Conservation (phyloP, 2,329 filamentous ascomycete species). For the Colletotrichum melonis region DNA sequence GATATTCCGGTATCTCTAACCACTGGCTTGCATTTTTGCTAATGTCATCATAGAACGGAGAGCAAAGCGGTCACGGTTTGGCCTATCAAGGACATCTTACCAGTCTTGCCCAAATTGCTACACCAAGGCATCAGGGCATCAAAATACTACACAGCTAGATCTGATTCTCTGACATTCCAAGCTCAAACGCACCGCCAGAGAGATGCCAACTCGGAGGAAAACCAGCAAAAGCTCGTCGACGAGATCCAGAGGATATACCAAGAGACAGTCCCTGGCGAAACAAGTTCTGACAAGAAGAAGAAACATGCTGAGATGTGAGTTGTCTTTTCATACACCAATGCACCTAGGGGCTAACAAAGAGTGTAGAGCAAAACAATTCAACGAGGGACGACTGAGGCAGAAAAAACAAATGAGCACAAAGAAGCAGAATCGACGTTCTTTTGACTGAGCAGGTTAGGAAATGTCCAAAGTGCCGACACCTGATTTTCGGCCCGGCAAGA, state of each 20-base stretch:
- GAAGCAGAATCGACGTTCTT: slow-evolving; percentile 50
- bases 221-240: slow-evolving; percentile 59
- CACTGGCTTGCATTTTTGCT: not conserved
- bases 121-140: slow-evolving; percentile 60
- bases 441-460: not conserved
- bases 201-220: slow-evolving; percentile 63
- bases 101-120: slow-evolving; percentile 59
- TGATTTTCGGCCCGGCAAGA: not conserved
- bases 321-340: not conserved
- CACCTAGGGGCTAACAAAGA: slow-evolving; percentile 27
- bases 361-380: slow-evolving; percentile 58
- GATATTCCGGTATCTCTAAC: not conserved
- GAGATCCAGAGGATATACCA: slow-evolving; percentile 62
- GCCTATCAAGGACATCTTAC: slow-evolving; percentile 58
- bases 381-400: slow-evolving; percentile 55
- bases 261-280: slow-evolving; percentile 58
- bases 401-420: slow-evolving; percentile 64
- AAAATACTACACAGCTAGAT: slow-evolving; percentile 64
- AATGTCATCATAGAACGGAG: slow-evolving; percentile 60
- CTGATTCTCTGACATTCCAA: slow-evolving; percentile 65
- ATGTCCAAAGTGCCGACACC: not conserved
- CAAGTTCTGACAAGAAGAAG: slow-evolving; percentile 57
- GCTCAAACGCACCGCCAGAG: slow-evolving; percentile 66
- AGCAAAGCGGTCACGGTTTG: slow-evolving; percentile 68
- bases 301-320: slow-evolving; percentile 62